A percentile compares a stretch with the other conserved stretches of the same genome.
Evolutionary conservation across 768 basidiomycete species (phyloP).

Genomic region (Russula griseocarnosa): DNA sequence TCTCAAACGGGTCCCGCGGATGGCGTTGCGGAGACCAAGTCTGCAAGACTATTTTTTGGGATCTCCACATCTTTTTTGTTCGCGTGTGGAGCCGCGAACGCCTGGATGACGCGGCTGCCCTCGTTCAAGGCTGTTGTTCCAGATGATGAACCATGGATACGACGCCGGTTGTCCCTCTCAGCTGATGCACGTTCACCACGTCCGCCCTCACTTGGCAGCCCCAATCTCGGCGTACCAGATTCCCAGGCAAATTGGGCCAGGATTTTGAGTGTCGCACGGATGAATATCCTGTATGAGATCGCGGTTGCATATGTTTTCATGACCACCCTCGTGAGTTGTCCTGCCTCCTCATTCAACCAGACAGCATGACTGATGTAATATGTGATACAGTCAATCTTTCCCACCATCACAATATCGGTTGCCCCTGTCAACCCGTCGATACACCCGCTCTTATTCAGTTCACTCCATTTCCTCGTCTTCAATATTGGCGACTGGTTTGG

Average conservation of each 20-base stretch:
- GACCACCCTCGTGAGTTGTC: slow-evolving; percentile 65
- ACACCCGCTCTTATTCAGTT: slow-evolving; percentile 80
- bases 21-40: slow-evolving; percentile 58
- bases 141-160: slow-evolving; percentile 38
- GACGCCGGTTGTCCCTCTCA: slow-evolving; percentile 32
- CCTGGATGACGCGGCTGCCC: slow-evolving; percentile 55
- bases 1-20: slow-evolving; percentile 28
- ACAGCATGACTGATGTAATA: slow-evolving; percentile 16
- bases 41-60: slow-evolving; percentile 70
- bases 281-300: slow-evolving; percentile 66
- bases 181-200: slow-evolving; percentile 37
- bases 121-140: slow-evolving; percentile 53
- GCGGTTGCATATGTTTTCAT: slow-evolving; percentile 73
- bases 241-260: slow-evolving; percentile 37
- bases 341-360: background rate
- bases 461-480: slow-evolving; percentile 73
- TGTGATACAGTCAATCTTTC: slow-evolving; percentile 68
- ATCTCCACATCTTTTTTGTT: slow-evolving; percentile 65
- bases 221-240: slow-evolving; percentile 31
- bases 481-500: slow-evolving; percentile 70
- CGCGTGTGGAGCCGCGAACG: slow-evolving; percentile 49
- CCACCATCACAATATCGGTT: slow-evolving; percentile 79
- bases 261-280: slow-evolving; percentile 52
- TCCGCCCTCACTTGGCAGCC: slow-evolving; percentile 37
- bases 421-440: slow-evolving; percentile 56